Evolutionary conservation across 257 asterid species (phyloP), one percentile per base, ranked within the genome.

Genomic region (Jacaranda mimosifolia): DNA sequence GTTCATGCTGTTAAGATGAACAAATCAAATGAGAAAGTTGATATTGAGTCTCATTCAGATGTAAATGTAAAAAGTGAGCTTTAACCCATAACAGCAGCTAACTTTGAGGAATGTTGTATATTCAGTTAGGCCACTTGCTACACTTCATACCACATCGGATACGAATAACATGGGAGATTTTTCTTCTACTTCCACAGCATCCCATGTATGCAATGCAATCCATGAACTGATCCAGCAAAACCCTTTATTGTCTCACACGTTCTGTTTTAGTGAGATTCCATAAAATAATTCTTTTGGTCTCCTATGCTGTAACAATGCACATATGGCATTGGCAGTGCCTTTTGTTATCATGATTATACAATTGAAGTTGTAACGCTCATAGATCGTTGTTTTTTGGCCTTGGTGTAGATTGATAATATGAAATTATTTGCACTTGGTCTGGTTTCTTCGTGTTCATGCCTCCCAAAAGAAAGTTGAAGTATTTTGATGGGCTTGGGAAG

Each of bases 61-160:
- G 85, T 77, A 84, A 70, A 63, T 85, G 87, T 83, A 86, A 87
- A 83, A 78, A 79, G 51, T 49, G 84, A 86, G 74, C 17, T 66
- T 73, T 78, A 74, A 83, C 46, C 32, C 77, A 70, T 59, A 78
- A 80, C 68, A 75, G 81, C 75, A 75, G 80, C 77, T 86, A 68
- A 83, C 64, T 52, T 72, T 46, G 58, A 67, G 79, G 26, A 58
- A 69, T 75, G 81, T 81, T 91, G 94, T 91, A 93, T 84, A 87
- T 85, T 77, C 72, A 81, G 79, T 59, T 19, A 71, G 81, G 65
- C 43, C 18, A 19, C 69, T 75, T 68, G 77, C 73, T 46, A 67
- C 75, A 40, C 52, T 63, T 15, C 21, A 52, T 69, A 73, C 62
- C 75, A 51, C 70, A 55, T 64, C 70, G 56, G 36, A 19, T 77